Conservation (phyloP, 495 filamentous ascomycete genomes). For the Penicillium bialowiezense region DNA sequence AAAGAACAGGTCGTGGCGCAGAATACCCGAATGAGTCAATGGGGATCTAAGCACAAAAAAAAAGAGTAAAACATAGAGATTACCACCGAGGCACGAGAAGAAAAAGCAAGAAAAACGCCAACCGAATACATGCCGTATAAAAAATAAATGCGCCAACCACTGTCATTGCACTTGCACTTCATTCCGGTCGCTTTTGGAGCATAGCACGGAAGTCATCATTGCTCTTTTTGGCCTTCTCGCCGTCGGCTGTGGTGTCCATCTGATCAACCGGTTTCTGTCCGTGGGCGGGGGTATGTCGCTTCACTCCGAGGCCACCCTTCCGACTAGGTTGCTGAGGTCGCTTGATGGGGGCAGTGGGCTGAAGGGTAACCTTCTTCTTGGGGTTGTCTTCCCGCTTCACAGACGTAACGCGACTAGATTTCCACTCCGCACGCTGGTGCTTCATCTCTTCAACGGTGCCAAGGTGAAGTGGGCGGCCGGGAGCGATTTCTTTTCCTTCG, state of each 20-base stretch:
- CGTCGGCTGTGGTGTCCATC: constrained; percentile 33
- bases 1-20: constrained; percentile 8
- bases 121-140: constrained; percentile 20
- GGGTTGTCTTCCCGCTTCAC: constrained; percentile 35
- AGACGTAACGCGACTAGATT: constrained; percentile 45
- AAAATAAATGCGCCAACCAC: constrained; percentile 22
- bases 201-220: constrained; percentile 88
- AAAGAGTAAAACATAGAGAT: constrained; percentile 4
- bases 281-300: constrained; percentile 37
- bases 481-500: constrained; percentile 65
- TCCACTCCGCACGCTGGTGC: constrained; percentile 54
- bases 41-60: too few relatives aligned
- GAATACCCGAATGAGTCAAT: constrained; percentile 11
- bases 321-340: constrained; percentile 54
- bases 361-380: constrained; percentile 39
- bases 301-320: constrained; percentile 52
- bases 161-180: constrained; percentile 22
- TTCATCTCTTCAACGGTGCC: constrained; percentile 71
- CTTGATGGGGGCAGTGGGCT: constrained; percentile 50
- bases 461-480: constrained; percentile 62
- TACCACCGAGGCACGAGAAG: constrained; percentile 3
- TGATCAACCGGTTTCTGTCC: constrained; percentile 21
- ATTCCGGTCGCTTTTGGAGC: constrained; percentile 48
- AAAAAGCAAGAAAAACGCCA: constrained; percentile 15
- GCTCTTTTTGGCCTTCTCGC: constrained; percentile 56